phyloP scores from a whole-genome alignment of 257 asterid genomes.

The Coffea canephora region DNA sequence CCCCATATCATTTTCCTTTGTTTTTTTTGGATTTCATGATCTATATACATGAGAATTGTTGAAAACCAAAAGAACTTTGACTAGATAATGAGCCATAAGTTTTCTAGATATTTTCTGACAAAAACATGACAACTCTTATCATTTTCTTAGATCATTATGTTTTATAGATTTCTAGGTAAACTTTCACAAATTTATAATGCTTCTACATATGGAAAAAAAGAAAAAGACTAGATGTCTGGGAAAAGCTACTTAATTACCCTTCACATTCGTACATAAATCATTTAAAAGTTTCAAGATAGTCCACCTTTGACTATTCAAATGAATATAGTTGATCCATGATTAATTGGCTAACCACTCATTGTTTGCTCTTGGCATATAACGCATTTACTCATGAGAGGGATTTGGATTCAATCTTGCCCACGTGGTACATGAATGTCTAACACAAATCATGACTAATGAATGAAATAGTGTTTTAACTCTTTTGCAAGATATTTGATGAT shows the following conservation, averaged over 20 bases:
- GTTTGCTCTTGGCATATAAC: background rate
- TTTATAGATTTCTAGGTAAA: background rate
- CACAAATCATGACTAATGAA: background rate
- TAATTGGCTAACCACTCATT: no score
- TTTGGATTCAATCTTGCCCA: no score
- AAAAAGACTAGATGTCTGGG: background rate
- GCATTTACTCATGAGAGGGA: no score
- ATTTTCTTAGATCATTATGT: background rate
- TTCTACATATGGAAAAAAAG: background rate
- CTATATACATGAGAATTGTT: background rate
- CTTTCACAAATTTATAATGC: no score
- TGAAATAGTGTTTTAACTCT: background rate
- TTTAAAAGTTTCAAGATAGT: background rate
- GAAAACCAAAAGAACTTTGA: no score
- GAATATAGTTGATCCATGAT: background rate
- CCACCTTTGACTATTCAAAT: no score
- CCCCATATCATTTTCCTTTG: background rate
- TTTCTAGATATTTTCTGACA: no score
- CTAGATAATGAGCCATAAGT: no score
- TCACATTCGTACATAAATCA: background rate
- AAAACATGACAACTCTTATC: background rate
- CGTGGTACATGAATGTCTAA: no score
- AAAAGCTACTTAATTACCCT: background rate
- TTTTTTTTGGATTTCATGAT: no score
- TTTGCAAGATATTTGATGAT: no score